Base-by-base conservation (phyloP, 1,284 basidiomycete genomes). In the Erythrobasidium hasegawianum region DNA sequence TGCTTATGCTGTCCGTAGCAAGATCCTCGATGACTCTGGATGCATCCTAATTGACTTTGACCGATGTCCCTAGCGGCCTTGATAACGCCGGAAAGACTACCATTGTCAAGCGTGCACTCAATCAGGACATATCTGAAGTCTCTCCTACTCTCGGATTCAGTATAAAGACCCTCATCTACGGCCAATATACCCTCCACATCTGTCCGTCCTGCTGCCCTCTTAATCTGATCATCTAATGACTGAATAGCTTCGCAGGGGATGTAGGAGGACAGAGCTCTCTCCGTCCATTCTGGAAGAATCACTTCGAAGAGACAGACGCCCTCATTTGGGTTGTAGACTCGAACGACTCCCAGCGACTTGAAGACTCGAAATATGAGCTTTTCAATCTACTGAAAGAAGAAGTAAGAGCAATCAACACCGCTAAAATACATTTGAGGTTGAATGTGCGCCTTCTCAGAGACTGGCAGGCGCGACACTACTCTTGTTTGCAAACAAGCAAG, bases 41-140 rank as follows among this genome's bases (percentile, higher is more conserved):
- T 24, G 22, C 22, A 47, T 16, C 14, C 16, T 47, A 14, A 47
- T 24, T 5, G 43, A 16, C 16, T n/a, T 22, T 16, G 10, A 57
- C 76, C n/a, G n/a, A n/a, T n/a, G n/a, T n/a, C n/a, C n/a, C n/a
- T n/a, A 96, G 93, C 57, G 95, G 96, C 18, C 85, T 99, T 14
- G 96, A 98, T 79, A 98, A 99, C 77, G 94, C 94, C 0, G 96
- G 96, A 58, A 98, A 99, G 81, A 97, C 96, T 2, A 98, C 95
- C 11, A 97, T 98, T 71, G 79, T 98, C 68, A 97, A 97, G 81
- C 90, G 89, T 77, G 82, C 98, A 68, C 93, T 90, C 69, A 87
- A 86, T 26, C 33, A 33, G 33, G 33, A 33, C 76, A 90, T 95
- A 71, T 83, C 83, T 73, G 84, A 83, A 58, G 86, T 97, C 68